Evolutionary conservation across 177 flowering plant species (phyloP).

Genomic region (Vitis hybrid): DNA sequence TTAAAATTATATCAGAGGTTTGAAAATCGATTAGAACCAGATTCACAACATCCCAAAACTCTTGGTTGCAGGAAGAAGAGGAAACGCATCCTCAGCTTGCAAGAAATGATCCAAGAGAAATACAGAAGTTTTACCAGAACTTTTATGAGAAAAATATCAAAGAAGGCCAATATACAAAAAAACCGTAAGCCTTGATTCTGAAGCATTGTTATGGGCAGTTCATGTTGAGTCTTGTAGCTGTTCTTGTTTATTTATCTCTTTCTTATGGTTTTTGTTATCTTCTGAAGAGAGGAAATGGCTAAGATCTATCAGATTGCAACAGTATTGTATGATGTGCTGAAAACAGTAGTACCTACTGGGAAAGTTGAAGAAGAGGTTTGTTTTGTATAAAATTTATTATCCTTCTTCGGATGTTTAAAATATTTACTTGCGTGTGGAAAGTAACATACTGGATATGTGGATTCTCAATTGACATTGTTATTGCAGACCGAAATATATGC

Average conservation of each 20-base stretch:
- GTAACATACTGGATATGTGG: background rate
- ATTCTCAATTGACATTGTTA: conserved; percentile 9
- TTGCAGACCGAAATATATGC: conserved; percentile 70
- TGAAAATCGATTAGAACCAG: background rate
- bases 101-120: conserved; percentile 66
- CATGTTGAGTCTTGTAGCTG: background rate
- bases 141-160: conserved; percentile 65
- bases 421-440: conserved; percentile 8
- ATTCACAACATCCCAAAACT: background rate
- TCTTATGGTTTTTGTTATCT: conserved; percentile 15
- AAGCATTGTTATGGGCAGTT: conserved; percentile 5
- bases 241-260: background rate
- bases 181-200: conserved; percentile 66
- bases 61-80: conserved; percentile 65
- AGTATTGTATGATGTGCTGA: conserved; percentile 82
- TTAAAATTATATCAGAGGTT: background rate
- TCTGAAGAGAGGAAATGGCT: conserved; percentile 90
- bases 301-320: conserved; percentile 83
- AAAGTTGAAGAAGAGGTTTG: conserved; percentile 72
- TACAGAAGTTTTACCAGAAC: conserved; percentile 62
- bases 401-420: background rate
- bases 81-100: conserved; percentile 53
- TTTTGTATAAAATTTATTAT: conserved; percentile 6
- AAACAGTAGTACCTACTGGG: conserved; percentile 54
- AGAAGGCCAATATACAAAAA: conserved; percentile 59